A percentile compares a stretch with the other conserved stretches of the same genome.
Evolutionary conservation across 208 protist species (phyloP).

Genomic region (Wallacemonas sp.): DNA sequence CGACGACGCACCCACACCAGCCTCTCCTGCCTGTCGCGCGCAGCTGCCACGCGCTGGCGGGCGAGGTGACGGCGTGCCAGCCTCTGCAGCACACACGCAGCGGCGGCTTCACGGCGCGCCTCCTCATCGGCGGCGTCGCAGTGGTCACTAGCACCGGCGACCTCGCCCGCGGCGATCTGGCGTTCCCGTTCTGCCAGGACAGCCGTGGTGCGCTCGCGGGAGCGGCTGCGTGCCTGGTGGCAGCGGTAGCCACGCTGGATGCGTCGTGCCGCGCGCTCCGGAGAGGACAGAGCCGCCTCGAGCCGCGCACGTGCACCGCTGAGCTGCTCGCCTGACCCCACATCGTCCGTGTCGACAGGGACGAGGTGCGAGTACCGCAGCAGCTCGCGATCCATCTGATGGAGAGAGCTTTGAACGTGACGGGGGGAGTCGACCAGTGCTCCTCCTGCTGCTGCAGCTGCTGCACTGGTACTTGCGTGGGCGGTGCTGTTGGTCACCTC

Average conservation of each 20-base stretch:
- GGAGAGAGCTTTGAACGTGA: slow-evolving; percentile 16
- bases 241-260: slow-evolving; percentile 45
- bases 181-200: slow-evolving; percentile 2
- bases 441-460: background rate
- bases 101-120: background rate
- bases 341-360: slow-evolving; percentile 9
- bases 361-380: slow-evolving; percentile 29
- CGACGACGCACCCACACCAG: slow-evolving; percentile 1
- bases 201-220: background rate
- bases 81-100: slow-evolving; percentile 44
- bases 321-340: slow-evolving; percentile 17
- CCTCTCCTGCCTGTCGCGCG: slow-evolving; percentile 7
- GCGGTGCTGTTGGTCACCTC: background rate
- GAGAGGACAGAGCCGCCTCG: background rate
- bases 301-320: background rate
- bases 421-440: background rate
- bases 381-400: slow-evolving; percentile 38
- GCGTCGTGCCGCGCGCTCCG: slow-evolving; percentile 10
- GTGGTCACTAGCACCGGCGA: background rate
- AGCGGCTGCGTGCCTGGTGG: slow-evolving; percentile 14
- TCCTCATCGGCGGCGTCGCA: background rate
- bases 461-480: background rate
- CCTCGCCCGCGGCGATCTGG: background rate
- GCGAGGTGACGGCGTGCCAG: slow-evolving; percentile 20
- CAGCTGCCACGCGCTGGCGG: slow-evolving; percentile 22